Percentiles rank a stretch among this genome's conserved stretches.
Evolutionary conservation across 1,139 yeast genomes (phyloP).

Genomic region (Blastobotrys persicus): DNA sequence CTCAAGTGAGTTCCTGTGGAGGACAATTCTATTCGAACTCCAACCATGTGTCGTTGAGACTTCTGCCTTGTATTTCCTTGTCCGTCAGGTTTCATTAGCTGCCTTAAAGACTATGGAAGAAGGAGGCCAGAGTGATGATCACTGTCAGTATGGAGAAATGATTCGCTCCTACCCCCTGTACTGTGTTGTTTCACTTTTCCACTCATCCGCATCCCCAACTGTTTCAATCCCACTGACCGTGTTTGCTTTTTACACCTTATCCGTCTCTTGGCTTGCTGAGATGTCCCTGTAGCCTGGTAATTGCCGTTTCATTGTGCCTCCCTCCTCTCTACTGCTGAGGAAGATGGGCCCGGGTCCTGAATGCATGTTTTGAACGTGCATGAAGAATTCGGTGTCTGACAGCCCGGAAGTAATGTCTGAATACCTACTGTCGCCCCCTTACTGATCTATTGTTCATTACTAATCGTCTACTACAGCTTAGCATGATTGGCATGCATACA

Average conservation of each 20-base stretch:
- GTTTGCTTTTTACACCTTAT: background rate
- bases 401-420: too few relatives aligned
- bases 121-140: background rate
- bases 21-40: too few relatives aligned
- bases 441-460: too few relatives aligned
- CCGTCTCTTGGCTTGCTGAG: background rate
- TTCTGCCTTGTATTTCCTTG: too few relatives aligned
- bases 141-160: background rate
- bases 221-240: background rate
- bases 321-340: background rate
- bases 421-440: too few relatives aligned
- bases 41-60: too few relatives aligned
- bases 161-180: conserved; percentile 4
- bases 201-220: background rate
- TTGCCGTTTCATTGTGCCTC: background rate
- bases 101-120: background rate
- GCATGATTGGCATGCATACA: too few relatives aligned
- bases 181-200: background rate
- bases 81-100: background rate
- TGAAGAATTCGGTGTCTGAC: background rate
- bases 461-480: too few relatives aligned
- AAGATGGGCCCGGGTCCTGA: background rate
- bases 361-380: background rate
- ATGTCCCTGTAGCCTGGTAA: background rate
- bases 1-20: too few relatives aligned